Percentiles rank a stretch among this genome's conserved stretches.
Conservation (phyloP, 805 yeast genomes). For the Metschnikowia cubensis region DNA sequence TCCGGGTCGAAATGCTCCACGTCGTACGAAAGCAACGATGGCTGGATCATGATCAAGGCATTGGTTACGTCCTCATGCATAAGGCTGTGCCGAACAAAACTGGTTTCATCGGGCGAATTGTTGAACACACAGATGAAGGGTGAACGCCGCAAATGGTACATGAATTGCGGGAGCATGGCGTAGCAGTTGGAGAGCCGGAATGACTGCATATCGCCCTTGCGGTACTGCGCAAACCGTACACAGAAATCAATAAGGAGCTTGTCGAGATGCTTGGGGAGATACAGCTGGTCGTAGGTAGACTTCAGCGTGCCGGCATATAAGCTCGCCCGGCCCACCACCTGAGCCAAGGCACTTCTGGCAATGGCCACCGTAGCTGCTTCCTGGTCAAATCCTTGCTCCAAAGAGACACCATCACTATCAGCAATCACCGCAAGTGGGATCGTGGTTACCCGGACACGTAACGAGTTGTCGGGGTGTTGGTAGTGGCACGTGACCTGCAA, state of each 20-base stretch:
- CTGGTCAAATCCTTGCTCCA: constrained; percentile 57
- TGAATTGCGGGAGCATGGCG: constrained; percentile 60
- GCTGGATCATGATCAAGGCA: constrained; percentile 65
- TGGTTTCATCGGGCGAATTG: constrained; percentile 70
- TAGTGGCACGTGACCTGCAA: constrained; percentile 58
- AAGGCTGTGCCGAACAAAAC: constrained; percentile 58
- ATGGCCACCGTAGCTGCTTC: constrained; percentile 63
- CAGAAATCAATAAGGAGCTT: constrained; percentile 45
- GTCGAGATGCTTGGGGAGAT: constrained; percentile 49
- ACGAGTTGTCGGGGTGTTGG: constrained; percentile 57
- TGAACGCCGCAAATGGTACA: constrained; percentile 64
- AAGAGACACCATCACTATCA: constrained; percentile 35
- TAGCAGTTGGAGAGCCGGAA: constrained; percentile 48
- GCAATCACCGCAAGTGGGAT: constrained; percentile 42
- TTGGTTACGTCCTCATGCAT: constrained; percentile 58
- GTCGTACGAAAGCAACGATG: constrained; percentile 58
- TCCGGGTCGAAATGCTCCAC: constrained; percentile 37
- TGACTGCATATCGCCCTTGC: constrained; percentile 43
- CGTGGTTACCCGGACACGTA: constrained; percentile 60
- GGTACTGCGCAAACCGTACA: constrained; percentile 45
- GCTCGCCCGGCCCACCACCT: constrained; percentile 7
- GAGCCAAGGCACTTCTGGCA: constrained; percentile 48
- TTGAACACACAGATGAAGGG: constrained; percentile 63
- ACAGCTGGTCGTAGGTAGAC: constrained; percentile 21
- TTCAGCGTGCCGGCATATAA: constrained; percentile 8